Evolutionary conservation across 441 rosid species (phyloP).

Genomic region (Eruca vesicaria): DNA sequence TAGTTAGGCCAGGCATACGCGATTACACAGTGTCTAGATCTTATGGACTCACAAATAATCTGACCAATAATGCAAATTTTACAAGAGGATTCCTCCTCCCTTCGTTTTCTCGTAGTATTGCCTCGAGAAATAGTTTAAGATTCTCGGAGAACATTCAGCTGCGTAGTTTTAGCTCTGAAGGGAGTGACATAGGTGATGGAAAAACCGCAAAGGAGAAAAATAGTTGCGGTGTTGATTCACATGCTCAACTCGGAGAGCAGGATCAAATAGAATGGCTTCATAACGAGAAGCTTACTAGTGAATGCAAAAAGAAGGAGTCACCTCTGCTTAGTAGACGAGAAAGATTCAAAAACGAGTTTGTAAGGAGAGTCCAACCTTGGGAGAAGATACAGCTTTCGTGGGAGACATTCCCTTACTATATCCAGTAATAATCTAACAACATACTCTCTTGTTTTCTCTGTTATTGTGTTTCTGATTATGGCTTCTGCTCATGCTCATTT

Average conservation of each 20-base stretch:
- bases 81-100: constrained; percentile 36
- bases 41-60: constrained; percentile 21
- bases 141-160: constrained; percentile 41
- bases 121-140: constrained; percentile 25
- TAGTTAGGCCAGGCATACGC: constrained; percentile 36
- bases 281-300: constrained; percentile 66
- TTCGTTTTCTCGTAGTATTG: constrained; percentile 35
- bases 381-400: constrained; percentile 77
- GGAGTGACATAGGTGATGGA: constrained; percentile 44
- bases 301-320: constrained; percentile 70
- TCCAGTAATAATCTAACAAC: constrained; percentile 53
- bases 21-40: constrained; percentile 39
- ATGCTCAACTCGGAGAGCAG: constrained; percentile 72
- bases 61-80: constrained; percentile 25
- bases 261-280: constrained; percentile 91
- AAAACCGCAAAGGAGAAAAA: constrained; percentile 37
- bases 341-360: constrained; percentile 68
- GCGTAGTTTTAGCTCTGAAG: constrained; percentile 67
- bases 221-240: constrained; percentile 44
- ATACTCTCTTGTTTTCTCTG: neutral
- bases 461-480: constrained; percentile 10
- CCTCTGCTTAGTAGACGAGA: constrained; percentile 68
- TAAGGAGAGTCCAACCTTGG: constrained; percentile 83
- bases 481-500: neutral
- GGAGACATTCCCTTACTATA: constrained; percentile 85